Conservation (phyloP, 2,329 filamentous ascomycete genomes). For the Colletotrichum sp. region DNA sequence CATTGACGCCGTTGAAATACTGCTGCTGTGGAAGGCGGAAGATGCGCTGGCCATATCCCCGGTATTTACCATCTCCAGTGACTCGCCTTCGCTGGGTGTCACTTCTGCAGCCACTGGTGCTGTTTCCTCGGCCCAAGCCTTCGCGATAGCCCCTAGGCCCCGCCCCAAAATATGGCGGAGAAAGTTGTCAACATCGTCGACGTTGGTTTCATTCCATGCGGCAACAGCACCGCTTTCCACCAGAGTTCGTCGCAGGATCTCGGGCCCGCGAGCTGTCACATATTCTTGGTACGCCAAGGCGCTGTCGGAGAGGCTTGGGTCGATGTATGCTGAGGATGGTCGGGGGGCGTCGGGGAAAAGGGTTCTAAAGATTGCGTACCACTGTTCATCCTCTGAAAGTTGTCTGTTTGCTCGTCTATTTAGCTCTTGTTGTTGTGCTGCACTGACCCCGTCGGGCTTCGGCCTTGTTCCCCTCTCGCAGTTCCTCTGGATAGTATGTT, state of each 20-base stretch:
- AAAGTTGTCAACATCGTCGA: too few species aligned
- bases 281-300: background rate
- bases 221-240: background rate
- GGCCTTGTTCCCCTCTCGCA: constrained; percentile 7
- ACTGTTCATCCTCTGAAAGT: constrained; percentile 25
- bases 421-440: constrained; percentile 19
- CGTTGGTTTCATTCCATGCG: background rate
- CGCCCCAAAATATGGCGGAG: rapidly evolving
- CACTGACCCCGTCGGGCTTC: constrained; percentile 24
- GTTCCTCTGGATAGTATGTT: background rate
- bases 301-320: background rate
- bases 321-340: constrained; percentile 25
- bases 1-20: too few species aligned
- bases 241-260: background rate
- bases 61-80: too few species aligned
- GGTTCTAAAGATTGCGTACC: constrained; percentile 28
- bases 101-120: too few species aligned
- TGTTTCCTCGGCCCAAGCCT: too few species aligned
- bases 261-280: background rate
- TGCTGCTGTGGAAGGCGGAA: too few species aligned
- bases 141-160: too few species aligned
- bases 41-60: too few species aligned
- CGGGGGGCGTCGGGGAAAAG: constrained; percentile 23
- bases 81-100: too few species aligned
- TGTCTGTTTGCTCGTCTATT: constrained; percentile 16